phyloP scores from a whole-genome alignment of 352 stramenopile genomes.

The Phytopythium litorale region DNA sequence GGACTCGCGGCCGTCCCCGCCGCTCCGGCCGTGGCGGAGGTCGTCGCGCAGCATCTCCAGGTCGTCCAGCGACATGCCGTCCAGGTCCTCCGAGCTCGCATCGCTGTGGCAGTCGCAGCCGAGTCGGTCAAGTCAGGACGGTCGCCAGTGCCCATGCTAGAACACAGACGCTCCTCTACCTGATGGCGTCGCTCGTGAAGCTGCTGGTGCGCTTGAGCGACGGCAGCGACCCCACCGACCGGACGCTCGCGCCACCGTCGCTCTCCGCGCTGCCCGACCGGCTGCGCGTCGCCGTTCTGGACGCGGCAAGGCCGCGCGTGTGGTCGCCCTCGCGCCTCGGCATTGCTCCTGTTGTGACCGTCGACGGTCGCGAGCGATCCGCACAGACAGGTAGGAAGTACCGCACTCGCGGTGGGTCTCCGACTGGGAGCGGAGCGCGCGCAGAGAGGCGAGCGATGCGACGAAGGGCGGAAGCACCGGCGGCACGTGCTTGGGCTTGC shows the following conservation, averaged over 20 bases:
- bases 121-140: not conserved
- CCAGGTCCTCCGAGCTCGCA: conserved; percentile 24
- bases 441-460: too few relatives aligned
- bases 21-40: conserved; percentile 7
- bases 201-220: conserved; percentile 5
- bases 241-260: not conserved
- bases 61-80: conserved; percentile 23
- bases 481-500: too few relatives aligned
- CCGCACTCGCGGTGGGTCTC: not conserved
- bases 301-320: not conserved
- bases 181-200: conserved; percentile 9
- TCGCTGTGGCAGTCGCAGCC: not conserved
- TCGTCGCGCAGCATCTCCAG: conserved; percentile 20
- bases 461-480: too few relatives aligned
- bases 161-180: not conserved
- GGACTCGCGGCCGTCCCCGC: conserved; percentile 19
- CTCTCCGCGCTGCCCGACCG: conserved; percentile 7
- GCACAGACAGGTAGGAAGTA: not conserved
- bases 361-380: not conserved
- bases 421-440: too few relatives aligned
- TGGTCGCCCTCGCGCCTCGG: not conserved
- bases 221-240: not conserved
- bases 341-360: not conserved
- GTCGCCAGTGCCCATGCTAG: too few relatives aligned
- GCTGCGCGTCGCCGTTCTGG: not conserved